Evolutionary conservation across 495 filamentous ascomycete species (phyloP), one percentile per base, ranked within the genome.

Genomic region (Geopyxis carbonaria): DNA sequence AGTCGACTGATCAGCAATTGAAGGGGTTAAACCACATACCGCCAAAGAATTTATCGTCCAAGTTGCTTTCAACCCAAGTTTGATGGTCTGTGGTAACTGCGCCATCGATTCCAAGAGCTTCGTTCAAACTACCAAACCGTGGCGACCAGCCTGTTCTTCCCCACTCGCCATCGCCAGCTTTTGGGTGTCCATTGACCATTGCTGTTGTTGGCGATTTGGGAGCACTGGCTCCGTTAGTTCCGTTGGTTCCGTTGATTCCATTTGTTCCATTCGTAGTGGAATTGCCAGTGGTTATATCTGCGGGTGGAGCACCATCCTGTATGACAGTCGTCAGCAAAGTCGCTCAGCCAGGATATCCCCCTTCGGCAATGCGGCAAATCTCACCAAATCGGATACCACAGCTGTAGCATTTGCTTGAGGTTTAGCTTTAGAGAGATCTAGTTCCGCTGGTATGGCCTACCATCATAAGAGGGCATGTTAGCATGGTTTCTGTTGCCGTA

Each of bases 41-140:
- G 51, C 89, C 89, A 59, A 76, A 99, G 57, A 86, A 86, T 52
- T 85, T 80, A 47, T 99, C 89, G 16, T 83, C 71, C 15, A 99
- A 53, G 54, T 74, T 78, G 15, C 70, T 67, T 56, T 95, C 89
- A n/a, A 99, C 45, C 57, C 73, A 80, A 11, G 81, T 89, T 49
- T 82, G 70, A 55, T 93, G 85, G 54, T 95, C 84, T 25, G 91
- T 64, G 11, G 40, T 37, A 23, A 39, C 20, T 19, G 19, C 37
- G 2, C 48, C 43, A 27, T 40, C 44, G 20, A 51, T 9, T 5
- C 44, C 51, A 15, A 56, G 34, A 3, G 52, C 44, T 33, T 55
- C 53, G 25, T 51, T 56, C 52, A 93, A 53, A 34, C 68, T 84
- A 18, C 80, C 81, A 51, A 93, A 91, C 43, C 73, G 69, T 7